phyloP scores from a whole-genome alignment of 805 yeast species.

The Starmera caribaea region DNA sequence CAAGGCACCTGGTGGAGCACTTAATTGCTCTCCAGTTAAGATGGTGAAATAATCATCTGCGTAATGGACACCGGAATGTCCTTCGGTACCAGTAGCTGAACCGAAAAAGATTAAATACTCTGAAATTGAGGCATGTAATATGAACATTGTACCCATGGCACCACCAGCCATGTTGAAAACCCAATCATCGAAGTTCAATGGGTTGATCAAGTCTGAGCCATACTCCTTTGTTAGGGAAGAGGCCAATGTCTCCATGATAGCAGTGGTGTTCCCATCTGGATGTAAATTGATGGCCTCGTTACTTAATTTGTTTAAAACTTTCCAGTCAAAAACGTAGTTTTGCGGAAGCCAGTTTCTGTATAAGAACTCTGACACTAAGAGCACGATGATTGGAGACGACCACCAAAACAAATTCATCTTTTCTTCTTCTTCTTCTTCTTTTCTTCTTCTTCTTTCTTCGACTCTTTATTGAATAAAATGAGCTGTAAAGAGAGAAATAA shows the following conservation, averaged over 20 bases:
- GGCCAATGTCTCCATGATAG: slow-evolving; percentile 53
- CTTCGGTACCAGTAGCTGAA: slow-evolving; percentile 89
- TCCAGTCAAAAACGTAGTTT: slow-evolving; percentile 62
- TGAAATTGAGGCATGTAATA: slow-evolving; percentile 86
- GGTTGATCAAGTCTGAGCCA: slow-evolving; percentile 65
- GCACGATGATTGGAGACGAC: slow-evolving; percentile 20
- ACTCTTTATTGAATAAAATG: too few relatives aligned
- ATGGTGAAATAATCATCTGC: slow-evolving; percentile 98
- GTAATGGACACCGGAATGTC: slow-evolving; percentile 91
- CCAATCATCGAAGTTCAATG: slow-evolving; percentile 75
- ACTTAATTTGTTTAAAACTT: slow-evolving; percentile 47
- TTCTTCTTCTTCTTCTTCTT: neutral
- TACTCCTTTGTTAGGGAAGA: slow-evolving; percentile 49
- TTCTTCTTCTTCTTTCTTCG: too few relatives aligned
- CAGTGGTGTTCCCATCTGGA: slow-evolving; percentile 51
- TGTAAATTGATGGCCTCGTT: slow-evolving; percentile 42
- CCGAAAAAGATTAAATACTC: slow-evolving; percentile 94
- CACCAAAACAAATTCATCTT: slow-evolving; percentile 11
- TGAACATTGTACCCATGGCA: slow-evolving; percentile 96
- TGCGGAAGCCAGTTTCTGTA: slow-evolving; percentile 61
- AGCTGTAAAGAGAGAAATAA: too few relatives aligned
- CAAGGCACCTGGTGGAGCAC: slow-evolving; percentile 57
- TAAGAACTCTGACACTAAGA: slow-evolving; percentile 27
- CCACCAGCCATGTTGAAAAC: slow-evolving; percentile 97
- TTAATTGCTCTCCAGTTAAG: slow-evolving; percentile 66